Evolutionary conservation across 192 early-diverging fungal genomes (phyloP), one percentile per base, ranked within the genome.

Genomic region (Umbelopsis sp.): DNA sequence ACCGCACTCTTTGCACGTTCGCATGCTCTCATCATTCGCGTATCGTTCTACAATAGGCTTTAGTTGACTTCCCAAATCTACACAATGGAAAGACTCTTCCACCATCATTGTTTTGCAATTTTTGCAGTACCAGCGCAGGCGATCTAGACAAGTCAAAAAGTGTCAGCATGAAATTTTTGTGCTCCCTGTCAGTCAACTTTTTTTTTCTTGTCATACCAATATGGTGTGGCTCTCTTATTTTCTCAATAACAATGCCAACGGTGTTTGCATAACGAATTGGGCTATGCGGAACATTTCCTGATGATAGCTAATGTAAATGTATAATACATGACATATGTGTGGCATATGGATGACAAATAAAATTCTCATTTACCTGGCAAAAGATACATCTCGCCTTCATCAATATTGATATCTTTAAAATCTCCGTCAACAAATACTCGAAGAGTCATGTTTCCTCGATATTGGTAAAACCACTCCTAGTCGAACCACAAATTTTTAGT

Each of bases 381-480:
- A 68, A 99, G 79, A 71, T 97, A 92, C 97, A 99, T 98, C 30
- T 95, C 95, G 21, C 96, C 96, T 78, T 99, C 95, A 50, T 85
- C 81, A 80, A 99, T 92, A 50, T 83, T 80, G 66, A 97, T 86
- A 82, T 98, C 94, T 71, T 82, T 88, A 75, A 95, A 95, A 51
- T 87, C 89, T 68, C 89, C 91, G 33, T 78, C 72, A 27, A 88
- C 85, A 2, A 97, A 94, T 65, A 97, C 87, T 50, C 94, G 95
- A 52, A 99, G 82, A n/a, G 94, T 67, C 95, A 99, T 93, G 49
- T 90, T 86, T 8, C 97, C 97, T 77, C 93, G 93, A 82, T 94
- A 78, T 78, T 98, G 96, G 81, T 91, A 94, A 81, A 99, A 99
- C 93, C 95, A 99, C 74, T 99, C 97, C 86, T 92, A 51, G 20